Evolutionary conservation across 164 flowering plant genomes (phyloP).

Genomic region (Euptelea pleiosperma): DNA sequence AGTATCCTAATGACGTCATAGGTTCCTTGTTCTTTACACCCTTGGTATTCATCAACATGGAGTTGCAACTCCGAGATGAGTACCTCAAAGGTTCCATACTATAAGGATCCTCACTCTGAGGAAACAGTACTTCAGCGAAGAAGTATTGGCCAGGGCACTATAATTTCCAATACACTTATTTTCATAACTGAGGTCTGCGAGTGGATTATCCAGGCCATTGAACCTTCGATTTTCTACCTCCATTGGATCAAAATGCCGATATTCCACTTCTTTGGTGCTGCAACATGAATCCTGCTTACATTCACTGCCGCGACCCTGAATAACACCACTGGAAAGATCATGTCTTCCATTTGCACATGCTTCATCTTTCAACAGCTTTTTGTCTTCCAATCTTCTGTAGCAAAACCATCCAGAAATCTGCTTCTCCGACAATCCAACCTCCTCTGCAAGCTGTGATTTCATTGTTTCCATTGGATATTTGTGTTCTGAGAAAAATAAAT

Average conservation of each 20-base stretch:
- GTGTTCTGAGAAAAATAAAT: conserved; percentile 52
- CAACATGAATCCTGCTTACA: conserved; percentile 89
- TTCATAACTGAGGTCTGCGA: conserved; percentile 33
- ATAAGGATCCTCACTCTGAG: conserved; percentile 30
- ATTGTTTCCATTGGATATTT: conserved; percentile 74
- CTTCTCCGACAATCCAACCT: conserved; percentile 76
- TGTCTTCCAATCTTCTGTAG: conserved; percentile 92
- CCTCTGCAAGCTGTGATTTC: conserved; percentile 58
- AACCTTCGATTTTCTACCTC: conserved; percentile 81
- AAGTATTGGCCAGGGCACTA: conserved; percentile 42
- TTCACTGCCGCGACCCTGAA: conserved; percentile 81
- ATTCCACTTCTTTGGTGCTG: conserved; percentile 76
- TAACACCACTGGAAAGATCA: conserved; percentile 72
- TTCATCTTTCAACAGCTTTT: conserved; percentile 49
- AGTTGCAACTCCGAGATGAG: conserved; percentile 25
- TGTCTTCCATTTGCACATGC: conserved; percentile 48
- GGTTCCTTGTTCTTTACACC: conserved; percentile 27
- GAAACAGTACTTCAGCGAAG: conserved; percentile 64
- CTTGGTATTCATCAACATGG: conserved; percentile 18
- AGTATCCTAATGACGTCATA: conserved; percentile 61
- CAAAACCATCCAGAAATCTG: conserved; percentile 97
- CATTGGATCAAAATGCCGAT: conserved; percentile 46
- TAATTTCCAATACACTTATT: conserved; percentile 22
- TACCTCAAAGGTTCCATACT: conserved; percentile 33
- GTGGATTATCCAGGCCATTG: conserved; percentile 31